phyloP scores from a whole-genome alignment of 108 stramenopile genomes.

The Thalassiosira profunda region DNA sequence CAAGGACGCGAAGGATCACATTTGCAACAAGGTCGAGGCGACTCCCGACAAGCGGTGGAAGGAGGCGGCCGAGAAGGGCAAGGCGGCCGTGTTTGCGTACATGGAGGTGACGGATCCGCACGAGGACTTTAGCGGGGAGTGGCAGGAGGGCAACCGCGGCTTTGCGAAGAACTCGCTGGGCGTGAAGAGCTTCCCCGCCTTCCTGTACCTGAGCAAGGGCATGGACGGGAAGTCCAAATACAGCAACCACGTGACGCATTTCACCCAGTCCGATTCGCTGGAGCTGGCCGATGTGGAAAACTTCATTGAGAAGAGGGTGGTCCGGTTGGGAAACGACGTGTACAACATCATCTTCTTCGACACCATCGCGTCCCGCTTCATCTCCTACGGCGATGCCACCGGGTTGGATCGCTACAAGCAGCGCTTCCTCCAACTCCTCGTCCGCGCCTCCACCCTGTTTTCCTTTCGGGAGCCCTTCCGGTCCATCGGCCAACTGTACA shows the following conservation, averaged over 20 bases:
- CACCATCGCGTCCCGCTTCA: constrained; percentile 34
- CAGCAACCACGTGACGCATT: constrained; percentile 21
- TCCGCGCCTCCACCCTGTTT: constrained; percentile 33
- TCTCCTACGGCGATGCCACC: constrained; percentile 35
- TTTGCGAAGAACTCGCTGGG: constrained; percentile 35
- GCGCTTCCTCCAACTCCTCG: constrained; percentile 24
- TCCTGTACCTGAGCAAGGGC: constrained; percentile 33
- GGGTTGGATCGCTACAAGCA: constrained; percentile 43
- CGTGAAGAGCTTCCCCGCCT: constrained; percentile 21
- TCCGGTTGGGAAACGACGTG: constrained; percentile 39
- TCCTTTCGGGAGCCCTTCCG: constrained; percentile 39
- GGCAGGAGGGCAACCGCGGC: constrained; percentile 26
- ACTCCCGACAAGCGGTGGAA: constrained; percentile 19
- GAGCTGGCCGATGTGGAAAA: constrained; percentile 20
- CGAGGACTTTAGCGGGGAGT: constrained; percentile 19
- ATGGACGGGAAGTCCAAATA: constrained; percentile 40
- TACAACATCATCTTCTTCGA: constrained; percentile 51
- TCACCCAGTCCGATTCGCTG: constrained; percentile 5
- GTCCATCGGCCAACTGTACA: constrained; percentile 43
- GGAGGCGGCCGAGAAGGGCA: constrained; percentile 6
- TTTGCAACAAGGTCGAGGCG: constrained; percentile 32
- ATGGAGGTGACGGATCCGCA: constrained; percentile 18
- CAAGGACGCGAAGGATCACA: constrained; percentile 9
- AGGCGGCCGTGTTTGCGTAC: constrained; percentile 35
- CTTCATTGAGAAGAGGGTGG: constrained; percentile 32